Evolutionary conservation across 495 filamentous ascomycete species (phyloP), one percentile per base, ranked within the genome.

Genomic region (Aspergillus diversus): DNA sequence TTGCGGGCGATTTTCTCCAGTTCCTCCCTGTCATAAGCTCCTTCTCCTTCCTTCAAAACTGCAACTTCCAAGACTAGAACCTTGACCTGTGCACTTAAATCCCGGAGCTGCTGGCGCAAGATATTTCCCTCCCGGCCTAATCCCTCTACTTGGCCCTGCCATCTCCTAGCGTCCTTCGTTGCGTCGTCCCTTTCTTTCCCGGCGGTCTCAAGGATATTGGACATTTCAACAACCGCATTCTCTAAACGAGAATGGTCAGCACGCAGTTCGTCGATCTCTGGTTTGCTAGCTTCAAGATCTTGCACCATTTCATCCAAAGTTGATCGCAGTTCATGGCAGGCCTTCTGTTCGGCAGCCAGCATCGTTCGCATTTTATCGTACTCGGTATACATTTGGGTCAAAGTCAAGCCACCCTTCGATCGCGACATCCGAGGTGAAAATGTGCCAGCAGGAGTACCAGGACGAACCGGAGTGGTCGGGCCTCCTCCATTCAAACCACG

Each of bases 61-160:
- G 95, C 87, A 34, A 91, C 82, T 71, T 96, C 93, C 68, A 92
- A 84, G 8, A 97, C 83, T 2, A 99, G 81, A 48, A 97, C 84
- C 75, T 96, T 95, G 65, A 97, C 84, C 71, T 98, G 92, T 1
- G 89, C 86, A 65, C 92, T 92, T 17, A 97, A 82, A 77, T 98
- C 95, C 32, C 95, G 87, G n/a, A 98, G 81, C 70, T 98, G 86
- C 63, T 94, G 89, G 33, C 89, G 90, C 12, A 97, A 80, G 57
- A 98, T 87, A 56, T 90, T 88, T 33, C 84, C 82, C 74, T 97
- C 93, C 15, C 86, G 87, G 46, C 85, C 80, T 7, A 89, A 81
- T 9, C 88, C 89, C 58, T 88, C 80, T 32, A 91, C 85, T 62
- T 90, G 82, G 53, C 83, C 86, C 71, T 93, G 90, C 66, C 87